Evolutionary conservation across 1,139 yeast species (phyloP).

Genomic region (Sugiyamaella neomexicana): DNA sequence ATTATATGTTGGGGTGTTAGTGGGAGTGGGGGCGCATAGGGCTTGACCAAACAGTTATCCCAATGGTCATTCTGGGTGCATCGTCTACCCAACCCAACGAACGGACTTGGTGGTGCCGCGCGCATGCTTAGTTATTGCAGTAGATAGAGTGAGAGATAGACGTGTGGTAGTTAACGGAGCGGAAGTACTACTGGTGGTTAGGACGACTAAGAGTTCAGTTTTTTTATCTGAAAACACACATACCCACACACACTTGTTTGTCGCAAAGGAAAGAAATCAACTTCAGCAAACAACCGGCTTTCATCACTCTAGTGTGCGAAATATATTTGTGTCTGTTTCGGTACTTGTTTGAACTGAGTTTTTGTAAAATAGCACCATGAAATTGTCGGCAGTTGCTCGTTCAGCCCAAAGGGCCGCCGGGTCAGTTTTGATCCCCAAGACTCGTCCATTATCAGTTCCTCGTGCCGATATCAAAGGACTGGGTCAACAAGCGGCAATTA

Average conservation of each 20-base stretch:
- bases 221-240: background rate
- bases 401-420: conserved; percentile 19
- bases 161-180: too few relatives aligned
- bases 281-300: background rate
- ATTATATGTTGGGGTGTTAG: background rate
- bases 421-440: conserved; percentile 18
- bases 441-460: conserved; percentile 15
- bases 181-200: conserved; percentile 1
- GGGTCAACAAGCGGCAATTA: conserved; percentile 32
- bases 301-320: too few relatives aligned
- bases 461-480: conserved; percentile 13
- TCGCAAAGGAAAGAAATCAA: background rate
- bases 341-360: background rate
- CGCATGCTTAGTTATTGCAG: background rate
- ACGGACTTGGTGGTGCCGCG: background rate
- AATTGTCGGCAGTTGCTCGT: conserved; percentile 21
- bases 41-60: too few relatives aligned
- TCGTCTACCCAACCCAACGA: background rate
- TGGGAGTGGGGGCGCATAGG: background rate
- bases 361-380: conserved; percentile 13
- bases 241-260: conserved; percentile 4
- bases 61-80: too few relatives aligned
- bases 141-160: too few relatives aligned
- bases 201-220: background rate
- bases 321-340: background rate